A percentile compares a stretch with the other conserved stretches of the same genome.
Conservation (phyloP, 2,329 filamentous ascomycete genomes). For the Epichloe gansuensis region DNA sequence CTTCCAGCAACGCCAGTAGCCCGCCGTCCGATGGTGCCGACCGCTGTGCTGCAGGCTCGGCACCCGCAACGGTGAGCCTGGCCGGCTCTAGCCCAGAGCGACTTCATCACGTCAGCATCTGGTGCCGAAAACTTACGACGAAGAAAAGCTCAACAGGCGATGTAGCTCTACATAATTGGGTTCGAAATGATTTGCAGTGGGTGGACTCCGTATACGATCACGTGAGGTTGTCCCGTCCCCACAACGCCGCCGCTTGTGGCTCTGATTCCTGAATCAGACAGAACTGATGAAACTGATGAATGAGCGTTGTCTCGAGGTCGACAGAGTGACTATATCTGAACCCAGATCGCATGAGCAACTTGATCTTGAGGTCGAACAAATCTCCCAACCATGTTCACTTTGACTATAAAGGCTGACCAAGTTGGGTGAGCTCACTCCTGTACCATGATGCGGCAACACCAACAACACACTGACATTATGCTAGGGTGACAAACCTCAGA, state of each 20-base stretch:
- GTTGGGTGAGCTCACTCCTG: constrained; percentile 40
- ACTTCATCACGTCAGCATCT: constrained; percentile 42
- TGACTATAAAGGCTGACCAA: constrained; percentile 55
- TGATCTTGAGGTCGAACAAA: background rate
- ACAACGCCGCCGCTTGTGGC: no score
- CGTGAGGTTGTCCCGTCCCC: background rate
- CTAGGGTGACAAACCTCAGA: constrained; percentile 77
- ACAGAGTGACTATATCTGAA: no score
- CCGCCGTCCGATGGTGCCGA: constrained; percentile 35
- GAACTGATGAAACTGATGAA: no score
- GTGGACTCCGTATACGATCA: background rate
- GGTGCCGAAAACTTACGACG: background rate
- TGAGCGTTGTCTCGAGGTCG: no score
- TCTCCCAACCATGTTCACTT: constrained; percentile 43
- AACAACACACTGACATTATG: constrained; percentile 3
- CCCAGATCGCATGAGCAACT: background rate
- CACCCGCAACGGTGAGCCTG: constrained; percentile 52
- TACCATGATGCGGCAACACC: background rate
- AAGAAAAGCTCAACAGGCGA: background rate
- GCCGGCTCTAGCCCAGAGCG: constrained; percentile 53
- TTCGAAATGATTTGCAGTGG: background rate
- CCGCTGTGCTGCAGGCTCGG: constrained; percentile 42
- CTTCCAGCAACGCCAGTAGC: constrained; percentile 35
- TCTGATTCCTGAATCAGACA: no score
- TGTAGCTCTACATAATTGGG: background rate